Conservation (phyloP, 139 green algal genomes). For the Chlorella sp. region DNA sequence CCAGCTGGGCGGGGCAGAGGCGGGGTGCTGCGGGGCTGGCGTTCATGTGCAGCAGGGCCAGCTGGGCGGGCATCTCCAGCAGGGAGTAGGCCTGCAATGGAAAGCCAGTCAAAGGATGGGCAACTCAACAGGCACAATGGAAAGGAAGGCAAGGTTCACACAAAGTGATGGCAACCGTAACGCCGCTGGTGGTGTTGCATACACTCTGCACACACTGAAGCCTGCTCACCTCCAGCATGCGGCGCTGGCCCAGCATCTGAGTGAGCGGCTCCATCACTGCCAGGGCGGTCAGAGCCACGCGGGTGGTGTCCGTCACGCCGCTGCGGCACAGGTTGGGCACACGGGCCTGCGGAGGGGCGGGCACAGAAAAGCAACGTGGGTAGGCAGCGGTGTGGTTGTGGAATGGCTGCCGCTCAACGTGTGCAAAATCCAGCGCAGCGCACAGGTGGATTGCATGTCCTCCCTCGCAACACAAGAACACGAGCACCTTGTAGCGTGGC, state of each 20-base stretch:
- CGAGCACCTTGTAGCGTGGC: neutral
- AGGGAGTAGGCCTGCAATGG: constrained; percentile 14
- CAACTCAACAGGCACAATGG: neutral
- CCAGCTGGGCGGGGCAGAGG: neutral
- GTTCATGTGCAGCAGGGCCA: constrained; percentile 12
- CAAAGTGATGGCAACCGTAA: too few relatives aligned
- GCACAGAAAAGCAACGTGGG: neutral
- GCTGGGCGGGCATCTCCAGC: constrained; percentile 20
- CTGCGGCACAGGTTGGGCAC: constrained; percentile 22
- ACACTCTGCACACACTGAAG: too few relatives aligned
- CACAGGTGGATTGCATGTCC: too few relatives aligned
- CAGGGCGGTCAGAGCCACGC: constrained; percentile 20
- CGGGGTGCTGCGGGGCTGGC: neutral
- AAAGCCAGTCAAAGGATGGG: neutral
- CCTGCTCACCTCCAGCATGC: constrained; percentile 28
- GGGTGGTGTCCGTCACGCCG: constrained; percentile 27
- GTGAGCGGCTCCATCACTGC: constrained; percentile 18
- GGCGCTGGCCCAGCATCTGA: constrained; percentile 4
- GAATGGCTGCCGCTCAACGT: neutral
- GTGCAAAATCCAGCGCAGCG: neutral
- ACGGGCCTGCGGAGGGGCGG: neutral
- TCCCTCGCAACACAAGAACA: neutral
- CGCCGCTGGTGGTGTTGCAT: too few relatives aligned
- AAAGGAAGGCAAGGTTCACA: too few relatives aligned
- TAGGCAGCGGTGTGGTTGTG: too few relatives aligned